These are phyloP conservation scores for Henckelia pumila DNA, from an alignment of 257 asterid species.

Conservation along the genomic window DNA sequence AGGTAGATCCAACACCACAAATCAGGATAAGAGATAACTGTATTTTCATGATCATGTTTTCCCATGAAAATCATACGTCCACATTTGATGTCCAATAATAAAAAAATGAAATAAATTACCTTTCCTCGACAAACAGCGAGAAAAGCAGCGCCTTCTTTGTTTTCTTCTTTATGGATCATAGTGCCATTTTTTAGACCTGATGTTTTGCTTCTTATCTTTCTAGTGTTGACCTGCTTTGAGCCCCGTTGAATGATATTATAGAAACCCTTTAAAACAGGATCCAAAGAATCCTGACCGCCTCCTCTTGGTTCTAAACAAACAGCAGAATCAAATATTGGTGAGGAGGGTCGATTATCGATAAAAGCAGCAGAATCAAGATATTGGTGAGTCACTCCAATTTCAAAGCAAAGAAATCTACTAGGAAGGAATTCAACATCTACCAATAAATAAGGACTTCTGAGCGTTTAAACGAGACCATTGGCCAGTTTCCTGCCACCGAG, in stretches of 20 bases:
- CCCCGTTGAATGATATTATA: conserved; percentile 56
- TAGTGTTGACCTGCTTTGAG: conserved; percentile 40
- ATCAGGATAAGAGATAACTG: conserved; percentile 1
- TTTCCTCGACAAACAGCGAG: conserved; percentile 98
- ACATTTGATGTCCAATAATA: background rate
- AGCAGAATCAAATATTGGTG: conserved; percentile 21
- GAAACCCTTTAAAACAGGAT: conserved; percentile 62
- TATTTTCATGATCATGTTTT: conserved; percentile 13
- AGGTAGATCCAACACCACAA: conserved; percentile 4
- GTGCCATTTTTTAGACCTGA: conserved; percentile 44
- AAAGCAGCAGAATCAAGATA: conserved; percentile 6
- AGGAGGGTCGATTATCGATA: conserved; percentile 22
- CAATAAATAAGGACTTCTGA: conserved; percentile 70
- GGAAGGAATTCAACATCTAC: conserved; percentile 42
- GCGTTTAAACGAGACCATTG: conserved; percentile 88
- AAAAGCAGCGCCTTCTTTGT: conserved; percentile 78
- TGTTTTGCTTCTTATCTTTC: conserved; percentile 55
- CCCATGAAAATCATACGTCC: conserved; percentile 3
- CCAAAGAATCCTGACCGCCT: conserved; percentile 71
- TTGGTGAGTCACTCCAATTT: background rate
- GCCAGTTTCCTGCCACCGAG: conserved; percentile 91
- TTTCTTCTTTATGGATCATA: conserved; percentile 31
- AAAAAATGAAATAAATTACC: conserved; percentile 42
- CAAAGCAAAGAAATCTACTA: conserved; percentile 9
- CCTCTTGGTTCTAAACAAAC: conserved; percentile 81